Evolutionary conservation across 148 eudicot genomes (phyloP), one percentile per base, ranked within the genome.

Genomic region (Salicornia ramosissima): DNA sequence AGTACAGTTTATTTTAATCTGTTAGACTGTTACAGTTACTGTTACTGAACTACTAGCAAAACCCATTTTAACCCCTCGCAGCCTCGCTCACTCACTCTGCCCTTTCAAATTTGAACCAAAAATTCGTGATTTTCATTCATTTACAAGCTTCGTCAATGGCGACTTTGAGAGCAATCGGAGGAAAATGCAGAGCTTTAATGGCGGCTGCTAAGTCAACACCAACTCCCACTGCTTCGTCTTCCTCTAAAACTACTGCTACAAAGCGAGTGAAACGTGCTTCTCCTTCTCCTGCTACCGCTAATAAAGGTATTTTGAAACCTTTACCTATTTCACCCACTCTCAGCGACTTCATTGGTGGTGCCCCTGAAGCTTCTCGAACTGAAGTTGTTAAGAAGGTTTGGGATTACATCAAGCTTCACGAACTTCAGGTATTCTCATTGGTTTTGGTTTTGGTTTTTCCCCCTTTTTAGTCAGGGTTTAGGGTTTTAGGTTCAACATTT

Each of bases 301-400:
- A 10, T 1, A 63, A 45, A 2, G 86, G 88, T 21, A 77, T 85
- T 14, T 0, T 55, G 63, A 85, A 83, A 69, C 76, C 70, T 5
- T 6, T 74, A 1, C 83, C 80, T 2, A 71, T 87, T 1, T 85
- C 92, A 6, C 79, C 92, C 11, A 58, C 69, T 24, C 87, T 87
- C 31, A 57, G 75, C 2, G 49, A 67, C 9, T 87, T 87, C 51
- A 43, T 87, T 16, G 89, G 89, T 16, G 89, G 89, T 10, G 59
- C 71, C 18, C 31, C 79, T 18, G 83, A 87, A 68, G 68, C 56
- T 39, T 81, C 92, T 18, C 71, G 92, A 15, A 53, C 84, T 26
- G 81, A 66, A 0, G 92, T 81, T 28, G 80, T 85, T 25, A 85
- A 87, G 71, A 78, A 80, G 54, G 65, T 85, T 21, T 87, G 91